These are phyloP conservation scores for Scheffersomyces segobiensis DNA, from an alignment of 1,139 yeast species.

Conservation along the genomic window DNA sequence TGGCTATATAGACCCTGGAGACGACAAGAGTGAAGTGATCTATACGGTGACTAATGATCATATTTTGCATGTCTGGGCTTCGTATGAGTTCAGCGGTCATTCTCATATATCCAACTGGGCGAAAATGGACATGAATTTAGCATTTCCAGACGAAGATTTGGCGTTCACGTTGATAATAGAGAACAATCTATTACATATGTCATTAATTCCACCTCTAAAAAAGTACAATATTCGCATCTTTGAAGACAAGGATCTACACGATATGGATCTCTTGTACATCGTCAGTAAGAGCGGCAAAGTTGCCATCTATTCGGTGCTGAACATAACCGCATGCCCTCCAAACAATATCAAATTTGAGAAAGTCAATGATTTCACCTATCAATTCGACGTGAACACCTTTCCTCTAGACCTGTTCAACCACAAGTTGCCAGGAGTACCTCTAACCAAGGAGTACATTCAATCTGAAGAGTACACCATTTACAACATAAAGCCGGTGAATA, in stretches of 20 bases:
- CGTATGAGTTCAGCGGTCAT: conserved; percentile 60
- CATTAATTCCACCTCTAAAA: background rate
- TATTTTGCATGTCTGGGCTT: conserved; percentile 69
- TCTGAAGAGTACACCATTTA: conserved; percentile 16
- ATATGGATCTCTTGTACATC: conserved; percentile 57
- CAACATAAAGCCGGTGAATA: conserved; percentile 22
- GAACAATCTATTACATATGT: conserved; percentile 44
- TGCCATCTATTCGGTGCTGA: conserved; percentile 50
- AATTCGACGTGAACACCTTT: conserved; percentile 2
- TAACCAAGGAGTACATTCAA: background rate
- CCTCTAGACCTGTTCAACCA: conserved; percentile 2
- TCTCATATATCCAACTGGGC: conserved; percentile 65
- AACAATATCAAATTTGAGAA: conserved; percentile 28
- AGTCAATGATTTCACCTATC: conserved; percentile 3
- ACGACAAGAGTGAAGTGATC: conserved; percentile 43
- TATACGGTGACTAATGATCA: conserved; percentile 62
- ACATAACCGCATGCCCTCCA: conserved; percentile 53
- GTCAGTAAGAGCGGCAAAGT: conserved; percentile 47
- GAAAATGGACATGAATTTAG: conserved; percentile 41
- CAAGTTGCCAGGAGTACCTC: background rate
- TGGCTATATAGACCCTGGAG: conserved; percentile 31
- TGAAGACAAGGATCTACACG: conserved; percentile 10
- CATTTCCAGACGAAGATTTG: conserved; percentile 15
- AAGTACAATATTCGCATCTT: conserved; percentile 2
- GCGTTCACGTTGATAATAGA: conserved; percentile 57